A percentile compares a stretch with the other conserved stretches of the same genome.
phyloP scores from a whole-genome alignment of 768 basidiomycete genomes.

The Phylloporus rhodoxanthus region DNA sequence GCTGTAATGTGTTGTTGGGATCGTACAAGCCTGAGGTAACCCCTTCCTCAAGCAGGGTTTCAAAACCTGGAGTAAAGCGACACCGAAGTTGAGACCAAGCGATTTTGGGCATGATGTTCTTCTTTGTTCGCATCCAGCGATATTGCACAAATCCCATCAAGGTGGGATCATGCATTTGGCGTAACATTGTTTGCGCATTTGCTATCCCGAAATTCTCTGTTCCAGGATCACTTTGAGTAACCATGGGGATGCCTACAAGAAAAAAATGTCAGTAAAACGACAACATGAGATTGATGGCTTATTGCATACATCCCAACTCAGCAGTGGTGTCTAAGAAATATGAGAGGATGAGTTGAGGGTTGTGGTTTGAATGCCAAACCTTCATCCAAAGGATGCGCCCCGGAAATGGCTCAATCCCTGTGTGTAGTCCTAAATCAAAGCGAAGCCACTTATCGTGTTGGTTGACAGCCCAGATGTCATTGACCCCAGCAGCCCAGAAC shows the following conservation, averaged over 20 bases:
- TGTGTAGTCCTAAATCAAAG: background rate
- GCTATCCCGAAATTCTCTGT: background rate
- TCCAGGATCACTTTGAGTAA: slow-evolving; percentile 1
- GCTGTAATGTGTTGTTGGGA: slow-evolving; percentile 18
- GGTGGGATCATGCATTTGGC: slow-evolving; percentile 27
- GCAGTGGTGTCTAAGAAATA: background rate
- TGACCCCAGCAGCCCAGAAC: slow-evolving; percentile 40
- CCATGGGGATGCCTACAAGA: background rate
- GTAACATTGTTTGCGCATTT: slow-evolving; percentile 1
- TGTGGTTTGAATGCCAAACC: slow-evolving; percentile 1
- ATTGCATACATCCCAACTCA: no score
- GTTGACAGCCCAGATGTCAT: slow-evolving; percentile 19
- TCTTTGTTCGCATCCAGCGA: slow-evolving; percentile 31
- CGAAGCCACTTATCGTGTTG: slow-evolving; percentile 4
- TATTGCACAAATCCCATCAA: slow-evolving; percentile 38
- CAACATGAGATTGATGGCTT: no score
- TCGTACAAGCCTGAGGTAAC: slow-evolving; percentile 28
- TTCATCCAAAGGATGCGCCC: background rate
- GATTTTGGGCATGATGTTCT: slow-evolving; percentile 41
- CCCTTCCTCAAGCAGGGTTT: slow-evolving; percentile 30
- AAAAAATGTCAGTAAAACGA: no score
- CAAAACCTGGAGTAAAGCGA: slow-evolving; percentile 33
- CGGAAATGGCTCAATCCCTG: background rate
- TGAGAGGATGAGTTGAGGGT: background rate
- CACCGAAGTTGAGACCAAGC: slow-evolving; percentile 34